Base-by-base conservation (phyloP, 768 basidiomycete genomes). In the Lactarius sanguifluus region DNA sequence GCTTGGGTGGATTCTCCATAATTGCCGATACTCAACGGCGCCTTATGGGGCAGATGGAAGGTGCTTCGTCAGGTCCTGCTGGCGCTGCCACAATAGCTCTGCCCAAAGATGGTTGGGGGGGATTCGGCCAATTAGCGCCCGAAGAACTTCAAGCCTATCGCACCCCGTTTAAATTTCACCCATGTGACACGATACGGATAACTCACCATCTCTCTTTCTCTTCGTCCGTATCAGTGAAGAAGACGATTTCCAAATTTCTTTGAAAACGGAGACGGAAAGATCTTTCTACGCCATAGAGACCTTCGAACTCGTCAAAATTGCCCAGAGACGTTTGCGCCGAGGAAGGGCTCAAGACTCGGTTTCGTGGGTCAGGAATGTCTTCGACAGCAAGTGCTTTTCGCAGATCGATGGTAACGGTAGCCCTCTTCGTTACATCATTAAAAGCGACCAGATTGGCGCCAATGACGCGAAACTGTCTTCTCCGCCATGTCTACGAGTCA, bases 81-180 rank as follows among this genome's bases (percentile, higher is more conserved):
- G 91, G 57, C 87, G 84, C 75, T 94, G 90, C 91, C 92, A 93
- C 47, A 94, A 76, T 45, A 96, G 79, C 78, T 96, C 95, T 3
- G 90, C 95, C 95, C 95, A 97, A 15, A 97, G 79, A 2, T 93
- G 93, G 75, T 96, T 92, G 2, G 92, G 90, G 10, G 95, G 95
- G 71, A 97, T 94, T 65, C 87, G 89, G 9, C 94, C 94, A 66
- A 96, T 86, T 43, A 96, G 81, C 0, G 92, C 91, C 59, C 85
- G 83, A 13, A 97, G 81, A 8, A 96, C 88, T 70, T 92, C 87
- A 69, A 97, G 80, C 95, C 95, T 97, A 73, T 6, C 18, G 32
- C 45, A 54, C 69, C 2, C 62, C 64, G 61, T 25, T 43, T 13
- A 57, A 52, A 58, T 59, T 70, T 25, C 0, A 5, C 50, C 32